These are phyloP conservation scores for Lipomyces japonicus DNA, from an alignment of 805 yeast genomes.

Conservation along the genomic window DNA sequence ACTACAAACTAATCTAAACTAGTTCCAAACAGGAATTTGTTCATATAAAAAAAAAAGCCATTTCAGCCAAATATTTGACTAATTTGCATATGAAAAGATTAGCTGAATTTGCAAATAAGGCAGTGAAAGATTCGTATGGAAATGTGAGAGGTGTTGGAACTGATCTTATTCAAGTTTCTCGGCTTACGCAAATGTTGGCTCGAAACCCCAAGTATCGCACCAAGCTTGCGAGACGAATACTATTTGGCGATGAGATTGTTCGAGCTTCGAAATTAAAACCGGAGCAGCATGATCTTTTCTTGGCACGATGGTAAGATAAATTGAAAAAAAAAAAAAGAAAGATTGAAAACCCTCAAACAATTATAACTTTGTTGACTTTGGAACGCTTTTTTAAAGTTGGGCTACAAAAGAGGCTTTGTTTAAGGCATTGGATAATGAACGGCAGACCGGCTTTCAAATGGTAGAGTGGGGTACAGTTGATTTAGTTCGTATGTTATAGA, in stretches of 20 bases:
- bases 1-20: too few relatives aligned
- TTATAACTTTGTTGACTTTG: slow-evolving; percentile 5
- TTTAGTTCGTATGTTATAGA: neutral
- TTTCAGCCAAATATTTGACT: too few relatives aligned
- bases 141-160: slow-evolving; percentile 15
- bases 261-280: neutral
- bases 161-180: slow-evolving; percentile 20
- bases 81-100: too few relatives aligned
- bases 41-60: too few relatives aligned
- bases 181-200: slow-evolving; percentile 9
- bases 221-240: slow-evolving; percentile 12
- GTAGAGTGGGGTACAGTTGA: slow-evolving; percentile 24
- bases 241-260: slow-evolving; percentile 7
- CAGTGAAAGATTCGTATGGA: too few relatives aligned
- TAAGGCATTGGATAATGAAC: slow-evolving; percentile 19
- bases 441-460: slow-evolving; percentile 20
- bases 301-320: slow-evolving; percentile 26
- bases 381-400: slow-evolving; percentile 20
- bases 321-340: too few relatives aligned
- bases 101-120: too few relatives aligned
- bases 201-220: slow-evolving; percentile 8
- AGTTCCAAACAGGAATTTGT: too few relatives aligned
- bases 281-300: slow-evolving; percentile 2
- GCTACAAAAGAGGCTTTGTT: slow-evolving; percentile 26
- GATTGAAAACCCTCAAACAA: too few relatives aligned